Evolutionary conservation across 2,329 filamentous ascomycete genomes (phyloP), one percentile per base, ranked within the genome.

Genomic region (Torrubiella hemipterigena): DNA sequence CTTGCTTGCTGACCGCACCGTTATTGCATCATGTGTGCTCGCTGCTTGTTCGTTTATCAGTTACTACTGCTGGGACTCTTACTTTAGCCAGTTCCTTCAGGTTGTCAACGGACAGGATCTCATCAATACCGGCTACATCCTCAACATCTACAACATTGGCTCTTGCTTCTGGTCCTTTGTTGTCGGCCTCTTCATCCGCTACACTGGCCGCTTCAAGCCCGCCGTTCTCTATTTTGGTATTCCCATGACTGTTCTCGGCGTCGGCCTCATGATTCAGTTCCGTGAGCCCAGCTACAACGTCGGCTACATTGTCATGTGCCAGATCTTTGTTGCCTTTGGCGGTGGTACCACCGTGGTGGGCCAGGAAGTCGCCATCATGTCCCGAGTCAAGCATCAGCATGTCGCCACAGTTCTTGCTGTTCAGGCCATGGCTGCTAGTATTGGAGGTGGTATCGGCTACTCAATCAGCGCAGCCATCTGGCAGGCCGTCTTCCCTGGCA

Each of bases 391-490:
- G 7, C 69, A 76, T 13, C 59, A 71, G 38, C 58, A 73, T 38
- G 59, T 77, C 7, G 68, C 72, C 14, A 63, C 64, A 3, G 59
- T 67, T 5, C 58, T 75, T 4, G 70, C 72, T 8, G 53, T 80
- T 35, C 60, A 70, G 37, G 56, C 65, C n/a, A 65, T 77, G 16
- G 67, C 69, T 19, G 63, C 69, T 27, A 63, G 64, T 31, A 61
- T 78, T 34, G 73, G 73, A 24, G 68, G 67, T 15, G 69, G 70
- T 4, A 57, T 76, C 12, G 73, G 73, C 3, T 56, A 59, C 2
- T 67, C 72, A 4, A 61, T 78, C 31, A 67, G 73, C 2, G 67
- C 65, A 1, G 69, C 72, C 1, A 67, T 80, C 34, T 80, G 74
- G 73, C 69, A 67, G 2, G 59, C 62, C 37, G 58, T 67, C 6